Base-by-base conservation (phyloP, 2,329 filamentous ascomycete species). In the Ceratocystis cacaofunesta region DNA sequence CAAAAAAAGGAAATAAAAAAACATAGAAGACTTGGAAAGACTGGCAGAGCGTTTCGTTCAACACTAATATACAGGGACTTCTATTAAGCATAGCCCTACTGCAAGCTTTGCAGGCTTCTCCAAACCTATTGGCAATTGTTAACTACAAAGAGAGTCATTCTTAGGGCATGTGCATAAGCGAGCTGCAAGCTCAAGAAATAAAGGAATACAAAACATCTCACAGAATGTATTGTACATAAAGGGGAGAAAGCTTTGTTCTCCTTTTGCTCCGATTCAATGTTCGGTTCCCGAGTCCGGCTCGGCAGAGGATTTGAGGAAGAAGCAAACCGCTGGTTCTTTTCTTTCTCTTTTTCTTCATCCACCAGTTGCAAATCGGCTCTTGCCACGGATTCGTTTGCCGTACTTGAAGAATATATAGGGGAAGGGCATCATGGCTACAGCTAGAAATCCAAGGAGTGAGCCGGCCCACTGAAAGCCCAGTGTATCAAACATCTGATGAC, bases 401-500 rank as follows among this genome's bases (percentile, higher is more conserved):
- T 81, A 83, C 55, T 76, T 76, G 75, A 85, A 86, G 68, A 86
- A 86, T 6, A 86, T 71, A 70, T 81, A 85, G 3, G 85, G 85
- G 68, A 87, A 85, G 0, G 84, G 84, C 73, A 84, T 75, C 81
- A 87, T 84, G 61, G 74, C 78, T 2, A 87, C 71, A 0, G 83
- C 82, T 63, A 87, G 70, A 69, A 87, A 87, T 1, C 79, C 85
- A 57, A 87, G 73, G 52, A 87, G 72, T 50, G 78, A 82, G 0
- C 83, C 82, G 6, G 83, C 85, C 88, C 88, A 91, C 68, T 86
- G 83, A 67, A 86, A 82, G 17, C 88, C 88, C 28, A 92, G 78
- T 30, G 76, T 79, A 7, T 81, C 73, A 71, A 90, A 92, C 85
- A 92, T 84, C 69, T 85, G 86, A 32, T 83, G 80, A 17, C 87